Conservation (phyloP, 2,329 filamentous ascomycete species). For the Tolypocladium tundrense region DNA sequence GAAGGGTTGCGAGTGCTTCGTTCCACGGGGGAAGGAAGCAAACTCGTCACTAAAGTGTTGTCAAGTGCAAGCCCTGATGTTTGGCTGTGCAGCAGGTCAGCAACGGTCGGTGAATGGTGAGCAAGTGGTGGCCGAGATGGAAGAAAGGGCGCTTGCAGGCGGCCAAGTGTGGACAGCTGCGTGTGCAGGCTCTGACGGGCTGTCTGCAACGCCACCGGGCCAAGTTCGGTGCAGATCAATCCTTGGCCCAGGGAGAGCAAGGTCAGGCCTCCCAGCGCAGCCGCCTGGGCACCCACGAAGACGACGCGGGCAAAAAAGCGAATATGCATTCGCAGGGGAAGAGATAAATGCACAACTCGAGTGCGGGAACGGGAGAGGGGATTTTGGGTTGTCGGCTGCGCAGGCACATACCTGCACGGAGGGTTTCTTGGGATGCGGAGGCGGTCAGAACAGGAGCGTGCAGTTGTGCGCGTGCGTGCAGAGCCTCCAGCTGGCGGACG, state of each 20-base stretch:
- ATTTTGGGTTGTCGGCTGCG: background rate
- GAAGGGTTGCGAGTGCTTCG: conserved; percentile 9
- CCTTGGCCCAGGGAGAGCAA: background rate
- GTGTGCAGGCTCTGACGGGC: conserved; percentile 4
- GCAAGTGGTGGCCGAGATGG: background rate
- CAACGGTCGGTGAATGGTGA: background rate
- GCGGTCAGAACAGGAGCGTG: background rate
- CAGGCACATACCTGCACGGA: background rate
- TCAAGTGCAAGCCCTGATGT: background rate
- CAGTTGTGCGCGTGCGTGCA: background rate
- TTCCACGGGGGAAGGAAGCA: conserved; percentile 12
- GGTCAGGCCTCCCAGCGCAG: background rate
- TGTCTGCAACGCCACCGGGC: conserved; percentile 6
- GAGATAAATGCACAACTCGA: background rate
- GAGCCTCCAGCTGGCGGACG: conserved; percentile 2
- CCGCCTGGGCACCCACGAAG: background rate
- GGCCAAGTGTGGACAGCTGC: background rate
- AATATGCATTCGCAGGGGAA: background rate
- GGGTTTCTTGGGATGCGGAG: background rate
- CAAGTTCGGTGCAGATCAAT: conserved; percentile 6
- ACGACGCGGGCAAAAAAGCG: background rate
- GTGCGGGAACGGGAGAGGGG: background rate
- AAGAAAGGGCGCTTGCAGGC: background rate
- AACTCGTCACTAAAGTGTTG: background rate
- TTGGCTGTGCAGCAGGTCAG: background rate